phyloP scores from a whole-genome alignment of 1,284 basidiomycete genomes.

The Rhizoctonia solani region DNA sequence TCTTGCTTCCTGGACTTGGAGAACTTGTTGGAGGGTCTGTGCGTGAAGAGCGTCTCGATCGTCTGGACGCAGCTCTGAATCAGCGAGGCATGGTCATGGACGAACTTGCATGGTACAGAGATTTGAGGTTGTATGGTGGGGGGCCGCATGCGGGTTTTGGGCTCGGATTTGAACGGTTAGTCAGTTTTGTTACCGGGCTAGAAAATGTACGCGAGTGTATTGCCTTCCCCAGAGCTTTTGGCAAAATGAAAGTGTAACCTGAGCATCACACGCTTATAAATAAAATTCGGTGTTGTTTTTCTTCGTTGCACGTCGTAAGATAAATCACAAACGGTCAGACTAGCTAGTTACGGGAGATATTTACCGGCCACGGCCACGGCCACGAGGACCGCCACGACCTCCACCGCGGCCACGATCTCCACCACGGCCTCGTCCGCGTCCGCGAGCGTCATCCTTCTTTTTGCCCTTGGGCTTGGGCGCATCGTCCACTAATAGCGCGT shows the following conservation, averaged over 20 bases:
- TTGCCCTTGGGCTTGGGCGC: slow-evolving; percentile 91
- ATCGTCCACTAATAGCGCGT: slow-evolving; percentile 96
- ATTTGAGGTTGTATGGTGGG: slow-evolving; percentile 75
- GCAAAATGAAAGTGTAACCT: slow-evolving; percentile 65
- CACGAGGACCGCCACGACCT: slow-evolving; percentile 42
- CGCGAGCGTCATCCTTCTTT: slow-evolving; percentile 72
- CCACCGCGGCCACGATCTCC: slow-evolving; percentile 53
- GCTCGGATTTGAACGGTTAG: slow-evolving; percentile 86
- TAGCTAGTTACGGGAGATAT: not conserved
- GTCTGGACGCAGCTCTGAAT: slow-evolving; percentile 59
- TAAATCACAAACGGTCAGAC: not conserved
- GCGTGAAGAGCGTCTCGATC: slow-evolving; percentile 77
- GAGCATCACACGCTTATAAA: not conserved
- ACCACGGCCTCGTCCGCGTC: slow-evolving; percentile 66
- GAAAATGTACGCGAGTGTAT: slow-evolving; percentile 88
- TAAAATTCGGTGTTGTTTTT: not conserved
- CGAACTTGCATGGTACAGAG: slow-evolving; percentile 83
- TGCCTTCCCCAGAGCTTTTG: slow-evolving; percentile 87
- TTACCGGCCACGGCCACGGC: slow-evolving; percentile 53
- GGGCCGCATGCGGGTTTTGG: slow-evolving; percentile 92
- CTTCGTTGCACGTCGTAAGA: slow-evolving; percentile 3
- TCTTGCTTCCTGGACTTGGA: slow-evolving; percentile 85
- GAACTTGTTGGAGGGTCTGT: slow-evolving; percentile 93
- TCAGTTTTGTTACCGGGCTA: slow-evolving; percentile 81
- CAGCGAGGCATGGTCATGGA: slow-evolving; percentile 55